These are phyloP conservation scores for Volvox reticuliferus DNA, from an alignment of 139 green algal genomes.

Conservation along the genomic window DNA sequence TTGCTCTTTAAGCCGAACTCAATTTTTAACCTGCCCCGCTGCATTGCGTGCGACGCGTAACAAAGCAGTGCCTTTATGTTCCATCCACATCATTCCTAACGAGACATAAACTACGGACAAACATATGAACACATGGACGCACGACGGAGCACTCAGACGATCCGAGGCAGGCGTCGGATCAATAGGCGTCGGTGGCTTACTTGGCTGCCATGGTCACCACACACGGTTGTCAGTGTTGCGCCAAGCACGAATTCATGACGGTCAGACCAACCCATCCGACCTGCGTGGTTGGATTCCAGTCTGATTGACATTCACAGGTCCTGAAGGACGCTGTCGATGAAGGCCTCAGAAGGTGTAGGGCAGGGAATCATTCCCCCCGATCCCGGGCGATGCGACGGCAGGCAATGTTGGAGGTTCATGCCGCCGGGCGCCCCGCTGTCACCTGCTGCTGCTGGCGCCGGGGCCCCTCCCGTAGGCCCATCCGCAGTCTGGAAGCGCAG, in stretches of 20 bases:
- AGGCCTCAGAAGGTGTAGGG: slow-evolving; percentile 1
- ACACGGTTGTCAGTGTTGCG: no score
- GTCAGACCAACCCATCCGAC: neutral
- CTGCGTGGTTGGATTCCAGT: neutral
- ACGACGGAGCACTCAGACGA: no score
- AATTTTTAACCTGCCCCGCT: no score
- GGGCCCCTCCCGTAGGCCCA: neutral
- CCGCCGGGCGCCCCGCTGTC: neutral
- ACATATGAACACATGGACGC: no score
- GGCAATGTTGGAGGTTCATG: neutral
- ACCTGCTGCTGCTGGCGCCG: neutral
- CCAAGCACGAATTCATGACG: neutral
- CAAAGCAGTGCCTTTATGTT: no score
- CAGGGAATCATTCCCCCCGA: neutral
- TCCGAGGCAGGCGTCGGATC: no score
- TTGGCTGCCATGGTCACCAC: no score
- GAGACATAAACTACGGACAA: no score
- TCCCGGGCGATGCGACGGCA: neutral
- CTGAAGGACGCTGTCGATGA: neutral
- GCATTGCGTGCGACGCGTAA: no score
- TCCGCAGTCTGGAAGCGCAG: neutral
- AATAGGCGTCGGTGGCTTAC: no score
- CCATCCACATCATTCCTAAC: no score
- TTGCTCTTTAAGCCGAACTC: no score
- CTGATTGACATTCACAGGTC: neutral